phyloP scores from a whole-genome alignment of 2,329 filamentous ascomycete genomes.

The Beauveria varroae region DNA sequence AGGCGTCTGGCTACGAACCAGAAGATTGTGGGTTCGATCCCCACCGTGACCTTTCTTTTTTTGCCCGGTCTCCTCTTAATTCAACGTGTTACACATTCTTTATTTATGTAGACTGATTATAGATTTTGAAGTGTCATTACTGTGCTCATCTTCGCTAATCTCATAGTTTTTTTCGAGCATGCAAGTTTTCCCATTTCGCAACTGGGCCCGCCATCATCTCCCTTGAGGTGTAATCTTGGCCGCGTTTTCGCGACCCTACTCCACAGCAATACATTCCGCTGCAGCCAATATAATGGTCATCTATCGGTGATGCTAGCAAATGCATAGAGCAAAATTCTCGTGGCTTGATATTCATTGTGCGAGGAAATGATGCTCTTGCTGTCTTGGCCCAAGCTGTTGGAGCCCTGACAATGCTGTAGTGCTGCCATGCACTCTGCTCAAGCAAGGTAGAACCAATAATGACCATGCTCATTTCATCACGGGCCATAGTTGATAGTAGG shows the following conservation, averaged over 20 bases:
- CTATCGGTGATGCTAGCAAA: neutral
- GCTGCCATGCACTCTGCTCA: too few species aligned
- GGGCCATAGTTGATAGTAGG: too few species aligned
- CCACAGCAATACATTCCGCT: slow-evolving; percentile 9
- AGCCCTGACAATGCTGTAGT: too few species aligned
- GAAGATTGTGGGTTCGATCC: slow-evolving; percentile 13
- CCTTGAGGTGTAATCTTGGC: neutral
- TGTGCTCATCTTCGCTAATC: neutral
- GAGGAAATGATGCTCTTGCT: neutral
- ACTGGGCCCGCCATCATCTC: neutral
- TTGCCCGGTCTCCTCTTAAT: neutral
- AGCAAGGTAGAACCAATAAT: too few species aligned
- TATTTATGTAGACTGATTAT: neutral
- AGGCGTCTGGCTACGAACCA: slow-evolving; percentile 12
- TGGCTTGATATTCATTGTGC: neutral
- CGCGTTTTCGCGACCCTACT: neutral
- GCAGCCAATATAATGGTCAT: neutral
- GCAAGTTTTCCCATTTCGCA: too few species aligned
- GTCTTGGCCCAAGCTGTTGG: too few species aligned
- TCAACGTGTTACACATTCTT: neutral
- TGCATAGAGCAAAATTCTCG: neutral
- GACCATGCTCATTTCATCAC: too few species aligned
- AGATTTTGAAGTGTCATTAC: neutral
- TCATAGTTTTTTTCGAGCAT: neutral
- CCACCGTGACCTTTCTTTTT: slow-evolving; percentile 11